phyloP scores from a whole-genome alignment of 2,329 filamentous ascomycete species.

The Periconia macrospinosa region DNA sequence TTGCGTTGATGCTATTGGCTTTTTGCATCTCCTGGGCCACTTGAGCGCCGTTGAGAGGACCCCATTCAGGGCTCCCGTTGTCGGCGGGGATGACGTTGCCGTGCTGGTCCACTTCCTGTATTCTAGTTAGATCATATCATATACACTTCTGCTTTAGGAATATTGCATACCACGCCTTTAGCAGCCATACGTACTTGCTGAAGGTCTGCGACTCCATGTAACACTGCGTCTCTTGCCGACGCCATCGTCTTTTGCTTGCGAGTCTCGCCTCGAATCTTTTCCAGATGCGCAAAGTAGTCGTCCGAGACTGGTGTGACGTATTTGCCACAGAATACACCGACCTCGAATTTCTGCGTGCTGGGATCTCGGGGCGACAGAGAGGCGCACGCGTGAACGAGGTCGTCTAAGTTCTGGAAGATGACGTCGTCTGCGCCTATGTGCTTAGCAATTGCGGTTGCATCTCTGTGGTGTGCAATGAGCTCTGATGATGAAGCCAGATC shows the following conservation, averaged over 20 bases:
- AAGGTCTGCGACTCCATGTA: conserved; percentile 63
- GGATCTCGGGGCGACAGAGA: conserved; percentile 65
- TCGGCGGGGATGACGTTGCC: conserved; percentile 60
- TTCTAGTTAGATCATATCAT: conserved; percentile 8
- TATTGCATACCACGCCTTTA: conserved; percentile 55
- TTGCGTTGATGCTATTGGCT: conserved; percentile 7
- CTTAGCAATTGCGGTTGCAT: conserved; percentile 62
- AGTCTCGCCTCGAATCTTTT: conserved; percentile 70
- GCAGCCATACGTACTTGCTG: conserved; percentile 64
- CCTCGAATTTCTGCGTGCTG: conserved; percentile 71
- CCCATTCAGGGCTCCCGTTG: conserved; percentile 27
- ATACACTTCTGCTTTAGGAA: background rate
- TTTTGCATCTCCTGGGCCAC: conserved; percentile 1
- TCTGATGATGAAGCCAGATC: conserved; percentile 72
- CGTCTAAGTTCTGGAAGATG: conserved; percentile 74
- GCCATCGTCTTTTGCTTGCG: conserved; percentile 68
- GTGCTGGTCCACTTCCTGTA: conserved; percentile 53
- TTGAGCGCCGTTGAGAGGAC: conserved; percentile 24
- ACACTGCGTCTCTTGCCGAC: conserved; percentile 64
- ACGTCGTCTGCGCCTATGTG: conserved; percentile 76
- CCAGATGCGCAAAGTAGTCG: conserved; percentile 81
- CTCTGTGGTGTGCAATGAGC: conserved; percentile 70
- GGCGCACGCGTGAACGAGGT: conserved; percentile 77
- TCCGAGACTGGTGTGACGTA: conserved; percentile 80
- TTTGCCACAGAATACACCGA: conserved; percentile 87